Evolutionary conservation across 1,284 basidiomycete species (phyloP), one percentile per base, ranked within the genome.

Genomic region (Cryptococcus sp.): DNA sequence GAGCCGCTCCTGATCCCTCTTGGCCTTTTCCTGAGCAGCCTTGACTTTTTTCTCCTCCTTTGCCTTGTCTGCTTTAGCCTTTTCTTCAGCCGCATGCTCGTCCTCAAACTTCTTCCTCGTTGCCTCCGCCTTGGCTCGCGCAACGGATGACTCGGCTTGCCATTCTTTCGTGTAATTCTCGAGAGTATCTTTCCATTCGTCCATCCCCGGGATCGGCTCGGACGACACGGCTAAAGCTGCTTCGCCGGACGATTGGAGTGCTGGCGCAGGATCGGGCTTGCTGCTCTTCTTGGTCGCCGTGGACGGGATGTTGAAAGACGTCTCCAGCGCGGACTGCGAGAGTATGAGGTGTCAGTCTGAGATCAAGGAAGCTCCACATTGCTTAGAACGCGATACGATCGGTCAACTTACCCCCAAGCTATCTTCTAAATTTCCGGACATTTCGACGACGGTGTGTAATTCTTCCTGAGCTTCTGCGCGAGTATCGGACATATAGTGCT

Each of bases 91-190:
- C 1, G 62, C 63, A 23, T 56, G 60, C 52, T 76, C 70, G 13
- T 67, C 81, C 70, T 89, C 89, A 85, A 89, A 89, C 57, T 82
- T 80, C 46, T 83, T 82, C n/a, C 89, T 85, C 69, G 87, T 85
- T 58, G 81, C 82, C 76, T 88, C 86, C 8, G 89, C 88, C 72
- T 87, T 89, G 65, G 83, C 80, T 51, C 90, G 86, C 45, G 87
- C 87, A 59, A 85, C 83, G 37, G 88, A 85, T 26, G 86, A 87
- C 68, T 88, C 84, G 25, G 84, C 84, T 41, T 86, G 85, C 91
- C 91, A 93, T 64, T 81, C 77, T 40, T 82, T 80, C 10, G 89
- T 79, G 55, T 89, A 87, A 0, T 83, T 76, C 52, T 92, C 87
- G 73, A 89, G 88, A 62, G 86, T 83, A 7, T 81, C 73, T 64